phyloP scores from a whole-genome alignment of 2,329 filamentous ascomycete genomes.

The Ophiostoma sp. region DNA sequence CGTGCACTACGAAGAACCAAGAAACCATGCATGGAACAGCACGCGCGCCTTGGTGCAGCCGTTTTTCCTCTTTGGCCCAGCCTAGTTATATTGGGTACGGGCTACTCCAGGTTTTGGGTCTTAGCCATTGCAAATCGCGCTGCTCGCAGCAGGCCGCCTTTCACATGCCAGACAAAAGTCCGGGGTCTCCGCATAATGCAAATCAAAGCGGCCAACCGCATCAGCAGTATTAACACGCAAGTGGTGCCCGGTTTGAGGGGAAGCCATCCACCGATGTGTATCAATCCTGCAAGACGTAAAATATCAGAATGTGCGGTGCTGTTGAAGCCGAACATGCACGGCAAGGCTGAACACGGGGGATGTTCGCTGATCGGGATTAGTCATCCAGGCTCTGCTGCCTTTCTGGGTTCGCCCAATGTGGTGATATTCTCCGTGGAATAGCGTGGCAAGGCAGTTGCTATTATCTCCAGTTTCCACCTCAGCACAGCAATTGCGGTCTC shows the following conservation, averaged over 20 bases:
- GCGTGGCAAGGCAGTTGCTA: background rate
- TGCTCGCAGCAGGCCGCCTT: constrained; percentile 5
- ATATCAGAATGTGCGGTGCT: no score
- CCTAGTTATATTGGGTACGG: background rate
- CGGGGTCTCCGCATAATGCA: constrained; percentile 22
- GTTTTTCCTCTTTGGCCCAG: constrained; percentile 14
- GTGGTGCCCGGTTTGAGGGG: background rate
- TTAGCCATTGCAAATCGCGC: background rate
- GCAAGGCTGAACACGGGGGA: no score
- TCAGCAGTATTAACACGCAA: background rate
- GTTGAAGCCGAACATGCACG: no score
- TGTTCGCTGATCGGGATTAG: background rate
- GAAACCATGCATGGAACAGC: background rate
- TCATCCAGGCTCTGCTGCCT: background rate
- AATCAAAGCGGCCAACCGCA: background rate
- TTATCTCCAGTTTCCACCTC: background rate
- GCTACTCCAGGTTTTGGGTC: background rate
- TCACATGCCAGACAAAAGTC: constrained; percentile 23
- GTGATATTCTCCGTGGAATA: constrained; percentile 4
- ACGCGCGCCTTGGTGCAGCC: constrained; percentile 15
- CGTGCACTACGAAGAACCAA: background rate
- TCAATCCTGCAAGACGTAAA: no score
- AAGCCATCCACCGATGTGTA: background rate
- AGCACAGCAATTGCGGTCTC: background rate
- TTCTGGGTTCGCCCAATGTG: background rate